These are phyloP conservation scores for Herpetomonas samuelpessoai DNA, from an alignment of 208 protist species.

Conservation along the genomic window DNA sequence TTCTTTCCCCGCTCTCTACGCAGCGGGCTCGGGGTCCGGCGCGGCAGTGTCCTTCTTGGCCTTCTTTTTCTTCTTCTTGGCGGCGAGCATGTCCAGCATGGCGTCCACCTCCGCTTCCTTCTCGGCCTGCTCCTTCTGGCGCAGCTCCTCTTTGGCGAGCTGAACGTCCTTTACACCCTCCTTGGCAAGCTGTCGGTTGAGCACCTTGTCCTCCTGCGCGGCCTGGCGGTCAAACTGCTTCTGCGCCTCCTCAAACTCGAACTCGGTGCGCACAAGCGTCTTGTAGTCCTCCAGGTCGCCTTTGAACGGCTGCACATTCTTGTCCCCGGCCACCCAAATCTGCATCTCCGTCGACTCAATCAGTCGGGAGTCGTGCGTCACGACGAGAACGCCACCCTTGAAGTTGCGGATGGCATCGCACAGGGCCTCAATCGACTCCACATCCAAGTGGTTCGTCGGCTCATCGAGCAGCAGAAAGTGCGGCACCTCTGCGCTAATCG, in stretches of 20 bases:
- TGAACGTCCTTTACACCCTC: conserved; percentile 39
- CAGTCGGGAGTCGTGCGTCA: conserved; percentile 89
- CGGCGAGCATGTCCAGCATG: conserved; percentile 32
- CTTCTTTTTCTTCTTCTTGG: conserved; percentile 46
- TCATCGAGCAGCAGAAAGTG: conserved; percentile 96
- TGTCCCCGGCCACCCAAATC: conserved; percentile 86
- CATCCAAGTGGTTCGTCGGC: conserved; percentile 94
- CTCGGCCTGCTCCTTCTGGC: conserved; percentile 30
- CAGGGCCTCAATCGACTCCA: conserved; percentile 90
- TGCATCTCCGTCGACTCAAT: conserved; percentile 89
- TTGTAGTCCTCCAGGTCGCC: conserved; percentile 87
- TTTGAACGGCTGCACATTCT: conserved; percentile 75
- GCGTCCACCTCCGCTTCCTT: conserved; percentile 24
- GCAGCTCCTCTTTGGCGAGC: conserved; percentile 35
- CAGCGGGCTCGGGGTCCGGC: conserved; percentile 2
- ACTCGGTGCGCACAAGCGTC: conserved; percentile 58
- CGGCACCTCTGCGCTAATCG: conserved; percentile 87
- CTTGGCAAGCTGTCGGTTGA: conserved; percentile 50
- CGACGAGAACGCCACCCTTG: conserved; percentile 88
- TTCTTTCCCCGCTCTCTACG: neutral
- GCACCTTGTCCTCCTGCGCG: conserved; percentile 39
- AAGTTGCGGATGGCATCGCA: conserved; percentile 79
- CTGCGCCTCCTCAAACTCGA: conserved; percentile 64
- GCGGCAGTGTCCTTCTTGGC: conserved; percentile 32
- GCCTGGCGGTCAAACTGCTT: conserved; percentile 45